phyloP scores from a whole-genome alignment of 768 basidiomycete genomes.

The Pleurotus sapidus region DNA sequence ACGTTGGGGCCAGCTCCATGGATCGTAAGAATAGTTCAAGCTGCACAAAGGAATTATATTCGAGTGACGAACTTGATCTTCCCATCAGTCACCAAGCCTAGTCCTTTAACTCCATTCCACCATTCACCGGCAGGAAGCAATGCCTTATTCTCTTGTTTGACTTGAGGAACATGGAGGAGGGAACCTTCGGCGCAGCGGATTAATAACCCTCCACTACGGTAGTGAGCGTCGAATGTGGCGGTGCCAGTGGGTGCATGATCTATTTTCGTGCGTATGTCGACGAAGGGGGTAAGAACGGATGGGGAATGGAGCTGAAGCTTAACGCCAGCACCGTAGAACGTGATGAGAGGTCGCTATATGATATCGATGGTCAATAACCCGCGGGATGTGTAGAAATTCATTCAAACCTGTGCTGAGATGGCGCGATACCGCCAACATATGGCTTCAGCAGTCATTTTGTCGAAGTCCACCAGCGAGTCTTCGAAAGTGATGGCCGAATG shows the following conservation, averaged over 20 bases:
- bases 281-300: slow-evolving; percentile 13
- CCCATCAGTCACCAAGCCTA: slow-evolving; percentile 14
- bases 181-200: slow-evolving; percentile 55
- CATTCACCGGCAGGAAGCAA: slow-evolving; percentile 60
- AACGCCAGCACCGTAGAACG: neutral
- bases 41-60: neutral
- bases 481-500: slow-evolving; percentile 56
- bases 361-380: neutral
- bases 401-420: slow-evolving; percentile 63
- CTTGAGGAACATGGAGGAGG: slow-evolving; percentile 46
- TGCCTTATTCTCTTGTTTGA: slow-evolving; percentile 63
- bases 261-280: neutral
- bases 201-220: slow-evolving; percentile 31
- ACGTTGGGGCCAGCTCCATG: no score
- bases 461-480: slow-evolving; percentile 57
- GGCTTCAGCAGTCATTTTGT: slow-evolving; percentile 48
- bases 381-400: neutral
- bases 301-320: slow-evolving; percentile 38
- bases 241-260: slow-evolving; percentile 30
- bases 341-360: slow-evolving; percentile 5
- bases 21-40: no score
- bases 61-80: neutral
- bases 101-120: slow-evolving; percentile 67
- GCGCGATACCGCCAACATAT: slow-evolving; percentile 59
- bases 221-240: slow-evolving; percentile 38